phyloP scores from a whole-genome alignment of 768 basidiomycete species.

The Macrolepiota albuminosa region DNA sequence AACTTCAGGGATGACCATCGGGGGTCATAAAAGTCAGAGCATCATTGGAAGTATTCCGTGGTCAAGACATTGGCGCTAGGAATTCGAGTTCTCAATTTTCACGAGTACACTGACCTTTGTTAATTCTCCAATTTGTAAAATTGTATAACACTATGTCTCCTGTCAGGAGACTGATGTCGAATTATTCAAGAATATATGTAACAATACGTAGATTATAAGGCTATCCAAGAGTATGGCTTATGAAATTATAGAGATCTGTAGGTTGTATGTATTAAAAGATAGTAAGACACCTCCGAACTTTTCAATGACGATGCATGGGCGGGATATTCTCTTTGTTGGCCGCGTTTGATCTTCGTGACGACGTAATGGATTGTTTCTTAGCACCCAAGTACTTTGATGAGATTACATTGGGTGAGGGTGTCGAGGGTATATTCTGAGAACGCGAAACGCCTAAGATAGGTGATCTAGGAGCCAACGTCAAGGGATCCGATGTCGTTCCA shows the following conservation, averaged over 20 bases:
- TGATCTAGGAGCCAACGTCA: not conserved
- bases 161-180: not conserved
- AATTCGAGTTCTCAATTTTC: not conserved
- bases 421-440: not conserved
- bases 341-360: not conserved
- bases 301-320: not conserved
- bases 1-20: constrained; percentile 14
- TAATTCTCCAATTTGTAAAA: no score
- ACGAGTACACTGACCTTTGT: not conserved
- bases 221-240: not conserved
- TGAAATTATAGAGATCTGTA: not conserved
- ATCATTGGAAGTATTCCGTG: constrained; percentile 7
- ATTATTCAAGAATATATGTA: not conserved
- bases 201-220: not conserved
- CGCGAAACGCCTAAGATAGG: not conserved
- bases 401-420: not conserved
- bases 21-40: constrained; percentile 12
- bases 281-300: not conserved
- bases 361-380: not conserved
- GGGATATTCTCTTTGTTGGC: constrained; percentile 7
- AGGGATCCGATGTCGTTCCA: not conserved
- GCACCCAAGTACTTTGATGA: not conserved
- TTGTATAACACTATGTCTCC: not conserved
- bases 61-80: not conserved
- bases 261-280: not conserved